phyloP scores from a whole-genome alignment of 495 filamentous ascomycete genomes.

The Elasticomyces elasticus region DNA sequence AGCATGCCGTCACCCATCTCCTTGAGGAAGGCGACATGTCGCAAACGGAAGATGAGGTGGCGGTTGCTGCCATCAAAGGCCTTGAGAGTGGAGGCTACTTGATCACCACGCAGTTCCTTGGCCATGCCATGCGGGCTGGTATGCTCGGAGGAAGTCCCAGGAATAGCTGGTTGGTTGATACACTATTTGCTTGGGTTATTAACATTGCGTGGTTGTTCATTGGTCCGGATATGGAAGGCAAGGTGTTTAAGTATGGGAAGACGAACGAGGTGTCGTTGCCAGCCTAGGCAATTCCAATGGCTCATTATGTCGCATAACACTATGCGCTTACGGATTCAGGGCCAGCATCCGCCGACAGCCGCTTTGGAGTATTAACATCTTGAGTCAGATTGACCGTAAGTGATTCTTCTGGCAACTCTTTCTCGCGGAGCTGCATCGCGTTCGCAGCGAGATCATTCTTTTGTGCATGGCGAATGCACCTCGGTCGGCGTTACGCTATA shows the following conservation, averaged over 20 bases:
- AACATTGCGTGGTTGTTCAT: constrained; percentile 52
- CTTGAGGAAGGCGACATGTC: constrained; percentile 73
- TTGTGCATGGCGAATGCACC: too few species aligned
- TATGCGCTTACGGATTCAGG: too few species aligned
- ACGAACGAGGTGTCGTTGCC: constrained; percentile 41
- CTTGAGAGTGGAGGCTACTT: constrained; percentile 74
- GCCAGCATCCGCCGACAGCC: too few species aligned
- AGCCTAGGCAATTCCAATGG: not conserved
- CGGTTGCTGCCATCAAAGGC: constrained; percentile 53
- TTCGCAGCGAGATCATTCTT: too few species aligned
- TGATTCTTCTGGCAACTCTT: too few species aligned
- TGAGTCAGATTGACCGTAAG: too few species aligned
- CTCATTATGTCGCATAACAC: too few species aligned
- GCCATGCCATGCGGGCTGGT: constrained; percentile 55
- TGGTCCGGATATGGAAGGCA: constrained; percentile 47
- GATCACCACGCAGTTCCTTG: constrained; percentile 60
- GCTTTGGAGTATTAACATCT: too few species aligned
- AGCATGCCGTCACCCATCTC: constrained; percentile 70
- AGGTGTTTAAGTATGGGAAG: constrained; percentile 49
- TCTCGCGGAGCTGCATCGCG: too few species aligned
- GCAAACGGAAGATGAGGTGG: constrained; percentile 70
- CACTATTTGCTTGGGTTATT: constrained; percentile 46
- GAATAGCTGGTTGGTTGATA: constrained; percentile 53
- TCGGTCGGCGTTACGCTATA: too few species aligned
- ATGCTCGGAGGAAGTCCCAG: constrained; percentile 46